Base-by-base conservation (phyloP, 2,329 filamentous ascomycete species). In the Fusarium robinianum region DNA sequence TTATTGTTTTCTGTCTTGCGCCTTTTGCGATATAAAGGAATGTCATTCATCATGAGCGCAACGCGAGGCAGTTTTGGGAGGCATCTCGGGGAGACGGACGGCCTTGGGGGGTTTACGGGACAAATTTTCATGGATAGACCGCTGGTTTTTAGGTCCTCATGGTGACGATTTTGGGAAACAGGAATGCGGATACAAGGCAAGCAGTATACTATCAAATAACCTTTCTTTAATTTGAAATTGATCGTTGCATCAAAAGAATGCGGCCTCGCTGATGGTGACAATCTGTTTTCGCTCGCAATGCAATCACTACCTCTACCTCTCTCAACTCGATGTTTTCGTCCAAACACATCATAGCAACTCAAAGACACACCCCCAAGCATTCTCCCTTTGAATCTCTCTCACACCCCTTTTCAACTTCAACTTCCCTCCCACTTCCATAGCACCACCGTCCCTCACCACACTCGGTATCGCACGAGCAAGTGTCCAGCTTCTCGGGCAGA, bases 151-250 rank as follows among this genome's bases (percentile, higher is more conserved):
- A 37, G 36, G 36, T 46, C 37, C 31, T 49, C 22, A 27, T 27
- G 26, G 42, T 47, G 42, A 49, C 26, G 37, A 44, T n/a, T n/a
- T n/a, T n/a, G n/a, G 15, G 40, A 26, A 50, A 49, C 18, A 8
- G 30, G 33, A 40, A 37, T 29, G 21, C 21, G 37, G 44, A 47
- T 51, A 50, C 40, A 40, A 33, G 49, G 38, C 41, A n/a, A n/a
- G n/a, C n/a, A n/a, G 23, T 42, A 34, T 21, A 48, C 26, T 43
- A 32, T 49, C 43, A 17, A n/a, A 23, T 53, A 8, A 46, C 23
- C 24, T 34, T 19, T 38, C 32, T 30, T 12, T 33, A 47, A 53
- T 42, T 32, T 57, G 27, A 46, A 53, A 46, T 36, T 46, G 38
- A 57, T n/a, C n/a, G n/a, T n/a, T n/a, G n/a, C n/a, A n/a, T n/a